phyloP scores from a whole-genome alignment of 257 asterid genomes.

The Cordia subcordata region DNA sequence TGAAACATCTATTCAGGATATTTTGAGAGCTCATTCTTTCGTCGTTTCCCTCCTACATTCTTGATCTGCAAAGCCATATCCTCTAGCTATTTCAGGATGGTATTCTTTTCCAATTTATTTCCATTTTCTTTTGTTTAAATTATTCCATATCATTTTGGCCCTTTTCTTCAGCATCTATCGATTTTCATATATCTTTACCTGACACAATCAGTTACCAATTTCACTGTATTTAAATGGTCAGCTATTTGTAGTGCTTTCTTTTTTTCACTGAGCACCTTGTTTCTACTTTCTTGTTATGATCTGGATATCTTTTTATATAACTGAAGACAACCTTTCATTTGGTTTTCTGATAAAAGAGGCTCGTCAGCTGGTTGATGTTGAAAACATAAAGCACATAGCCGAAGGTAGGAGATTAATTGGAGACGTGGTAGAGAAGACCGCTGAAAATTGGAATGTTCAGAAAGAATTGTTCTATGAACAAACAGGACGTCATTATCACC shows the following conservation, averaged over 20 bases:
- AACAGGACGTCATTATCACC: conserved; percentile 30
- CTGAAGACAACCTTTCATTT: conserved; percentile 6
- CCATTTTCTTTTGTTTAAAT: too few species aligned
- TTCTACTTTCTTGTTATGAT: background rate
- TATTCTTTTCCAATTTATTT: too few species aligned
- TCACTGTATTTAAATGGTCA: background rate
- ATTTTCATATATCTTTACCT: too few species aligned
- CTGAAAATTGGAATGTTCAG: conserved; percentile 53
- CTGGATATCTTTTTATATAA: background rate
- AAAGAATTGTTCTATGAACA: conserved; percentile 46
- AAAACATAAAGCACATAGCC: conserved; percentile 61
- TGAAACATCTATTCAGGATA: too few species aligned
- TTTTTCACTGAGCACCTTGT: background rate
- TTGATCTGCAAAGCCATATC: too few species aligned
- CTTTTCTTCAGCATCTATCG: too few species aligned
- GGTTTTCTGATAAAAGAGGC: conserved; percentile 41
- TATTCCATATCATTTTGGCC: too few species aligned
- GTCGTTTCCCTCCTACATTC: too few species aligned
- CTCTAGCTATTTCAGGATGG: too few species aligned
- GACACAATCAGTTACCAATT: too few species aligned
- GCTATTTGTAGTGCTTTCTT: background rate
- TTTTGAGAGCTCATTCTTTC: too few species aligned
- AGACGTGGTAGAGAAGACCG: conserved; percentile 48
- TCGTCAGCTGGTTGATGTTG: conserved; percentile 49
- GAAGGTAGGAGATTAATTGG: conserved; percentile 50